phyloP scores from a whole-genome alignment of 2,329 filamentous ascomycete species.

The Neofusicoccum sp. region DNA sequence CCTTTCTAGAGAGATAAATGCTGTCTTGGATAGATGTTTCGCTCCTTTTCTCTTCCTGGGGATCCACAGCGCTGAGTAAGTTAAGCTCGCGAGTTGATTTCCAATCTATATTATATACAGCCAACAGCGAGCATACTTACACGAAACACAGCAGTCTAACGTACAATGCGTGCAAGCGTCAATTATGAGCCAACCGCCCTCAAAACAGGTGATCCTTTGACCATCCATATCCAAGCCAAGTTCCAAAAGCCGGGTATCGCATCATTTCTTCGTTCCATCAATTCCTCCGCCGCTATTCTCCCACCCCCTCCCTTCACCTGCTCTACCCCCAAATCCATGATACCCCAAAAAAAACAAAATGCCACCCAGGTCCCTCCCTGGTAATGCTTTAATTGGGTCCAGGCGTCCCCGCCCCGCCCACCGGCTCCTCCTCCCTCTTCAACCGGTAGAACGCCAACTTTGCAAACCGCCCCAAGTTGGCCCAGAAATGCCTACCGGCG shows the following conservation, averaged over 20 bases:
- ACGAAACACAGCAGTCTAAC: no score
- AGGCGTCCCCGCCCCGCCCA: not conserved
- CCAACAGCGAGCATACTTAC: no score
- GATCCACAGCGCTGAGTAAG: no score
- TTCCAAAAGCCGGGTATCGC: constrained; percentile 13
- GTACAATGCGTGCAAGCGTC: no score
- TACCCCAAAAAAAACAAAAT: not conserved
- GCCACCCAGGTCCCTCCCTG: not conserved
- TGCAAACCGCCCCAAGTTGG: constrained; percentile 79
- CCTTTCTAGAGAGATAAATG: no score
- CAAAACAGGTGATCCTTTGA: not conserved
- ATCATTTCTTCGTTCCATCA: constrained; percentile 14
- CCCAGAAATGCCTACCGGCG: constrained; percentile 93
- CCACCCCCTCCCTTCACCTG: not conserved
- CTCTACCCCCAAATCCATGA: not conserved
- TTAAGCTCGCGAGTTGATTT: no score
- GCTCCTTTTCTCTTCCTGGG: no score
- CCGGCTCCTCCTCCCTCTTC: constrained; percentile 59
- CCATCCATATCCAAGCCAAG: not conserved
- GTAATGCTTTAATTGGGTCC: not conserved
- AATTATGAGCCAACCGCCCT: no score
- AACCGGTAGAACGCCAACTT: constrained; percentile 84
- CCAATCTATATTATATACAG: no score
- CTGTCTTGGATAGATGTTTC: no score
- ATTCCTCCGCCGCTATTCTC: not conserved